Percentiles rank a stretch among this genome's conserved stretches.
These are phyloP conservation scores for Sporothrix luriei DNA, from an alignment of 2,329 filamentous ascomycete genomes.

Conservation along the genomic window DNA sequence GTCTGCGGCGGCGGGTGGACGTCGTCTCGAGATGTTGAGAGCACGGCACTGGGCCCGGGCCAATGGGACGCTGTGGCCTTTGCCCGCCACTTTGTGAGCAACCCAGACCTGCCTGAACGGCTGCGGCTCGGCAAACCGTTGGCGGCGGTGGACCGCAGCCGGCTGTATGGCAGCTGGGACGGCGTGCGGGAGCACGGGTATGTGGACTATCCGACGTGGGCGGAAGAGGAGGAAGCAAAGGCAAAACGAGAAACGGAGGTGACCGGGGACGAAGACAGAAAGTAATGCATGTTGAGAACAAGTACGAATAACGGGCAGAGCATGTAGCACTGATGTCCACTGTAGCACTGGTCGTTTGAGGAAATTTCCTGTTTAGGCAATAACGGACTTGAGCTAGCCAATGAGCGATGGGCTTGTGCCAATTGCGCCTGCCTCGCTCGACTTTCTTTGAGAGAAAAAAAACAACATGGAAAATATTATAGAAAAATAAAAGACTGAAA, in stretches of 20 bases:
- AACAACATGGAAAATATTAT: not conserved
- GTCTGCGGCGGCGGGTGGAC: constrained; percentile 23
- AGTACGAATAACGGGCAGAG: not conserved
- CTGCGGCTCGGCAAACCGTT: constrained; percentile 15
- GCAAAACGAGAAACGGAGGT: constrained; percentile 4
- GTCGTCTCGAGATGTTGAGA: not conserved
- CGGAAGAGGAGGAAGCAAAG: not conserved
- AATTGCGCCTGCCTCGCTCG: not conserved
- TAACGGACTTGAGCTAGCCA: not conserved
- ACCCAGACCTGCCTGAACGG: constrained; percentile 19
- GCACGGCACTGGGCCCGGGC: not conserved
- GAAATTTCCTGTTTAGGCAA: constrained; percentile 22
- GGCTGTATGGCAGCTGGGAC: constrained; percentile 27
- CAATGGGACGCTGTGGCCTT: constrained; percentile 11
- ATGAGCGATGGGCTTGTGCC: not conserved
- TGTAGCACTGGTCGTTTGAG: not conserved
- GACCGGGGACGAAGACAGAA: too few relatives aligned
- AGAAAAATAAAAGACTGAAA: not conserved
- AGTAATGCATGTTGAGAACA: not conserved
- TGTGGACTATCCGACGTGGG: constrained; percentile 24
- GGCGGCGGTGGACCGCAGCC: constrained; percentile 17
- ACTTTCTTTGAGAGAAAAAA: too few relatives aligned
- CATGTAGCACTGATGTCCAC: not conserved
- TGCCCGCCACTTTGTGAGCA: constrained; percentile 25
- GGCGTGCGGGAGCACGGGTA: constrained; percentile 22